Evolutionary conservation across 495 filamentous ascomycete genomes (phyloP), one percentile per base, ranked within the genome.

Genomic region (Aspergillus steynii): DNA sequence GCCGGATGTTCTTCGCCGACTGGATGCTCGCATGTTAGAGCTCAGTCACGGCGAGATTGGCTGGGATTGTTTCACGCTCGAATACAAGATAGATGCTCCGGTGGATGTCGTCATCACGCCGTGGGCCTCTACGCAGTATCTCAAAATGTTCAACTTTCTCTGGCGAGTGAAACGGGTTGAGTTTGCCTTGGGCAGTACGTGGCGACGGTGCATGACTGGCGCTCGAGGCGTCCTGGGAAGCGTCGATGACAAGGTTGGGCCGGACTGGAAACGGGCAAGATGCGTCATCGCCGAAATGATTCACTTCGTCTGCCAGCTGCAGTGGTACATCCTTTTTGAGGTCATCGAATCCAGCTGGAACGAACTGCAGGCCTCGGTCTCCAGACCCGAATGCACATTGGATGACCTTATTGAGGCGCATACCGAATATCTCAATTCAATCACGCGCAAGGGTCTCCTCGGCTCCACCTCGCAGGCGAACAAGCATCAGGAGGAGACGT

Each of bases 111-210:
- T 99, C 56, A 93, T 99, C 12, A 97, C 94, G 1, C 90, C 93
- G 1, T 96, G 91, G 85, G 92, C 90, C 42, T 94, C 90, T 57
- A 91, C 91, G 2, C 93, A 98, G 70, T 99, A 99, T 72, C 88
- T 99, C 61, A 97, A 97, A 68, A 90, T 98, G 29, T 99, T 99
- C 86, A 99, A 99, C 72, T 97, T 99, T 74, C 86, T 99, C 4
- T 99, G 96, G 96, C 90, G 96, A 57, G 87, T 98, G 65, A 99
- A 99, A 74, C 88, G 96, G 50, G 94, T 99, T 53, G 96, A 98
- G 70, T 99, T 98, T 71, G 92, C 90, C 0, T 83, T 99, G 0
- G 83, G 85, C 25, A 92, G 89, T 46, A 93, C 91, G 47, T 99
- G 96, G 96, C 86, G 93, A 54, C 92, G 93, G 61, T 96, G 89